Evolutionary conservation across 2,329 filamentous ascomycete genomes (phyloP).

Genomic region (Phyllosticta citrichinensis): DNA sequence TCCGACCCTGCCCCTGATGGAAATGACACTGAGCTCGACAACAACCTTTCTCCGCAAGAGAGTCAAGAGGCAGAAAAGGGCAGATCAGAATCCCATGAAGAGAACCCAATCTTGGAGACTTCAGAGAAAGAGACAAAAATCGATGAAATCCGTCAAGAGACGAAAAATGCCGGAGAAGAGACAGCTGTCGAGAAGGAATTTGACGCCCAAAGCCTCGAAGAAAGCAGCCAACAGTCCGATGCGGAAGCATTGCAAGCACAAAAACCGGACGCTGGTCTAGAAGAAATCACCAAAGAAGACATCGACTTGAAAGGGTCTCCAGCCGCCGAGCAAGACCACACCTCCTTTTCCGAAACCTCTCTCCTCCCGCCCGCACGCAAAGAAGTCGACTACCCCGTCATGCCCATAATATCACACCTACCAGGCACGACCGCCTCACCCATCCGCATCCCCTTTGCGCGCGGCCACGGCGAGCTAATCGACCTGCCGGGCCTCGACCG

Average conservation of each 20-base stretch:
- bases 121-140: background rate
- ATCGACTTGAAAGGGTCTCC: background rate
- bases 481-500: conserved; percentile 81
- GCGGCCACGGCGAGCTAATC: conserved; percentile 78
- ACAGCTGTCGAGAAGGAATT: background rate
- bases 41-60: background rate
- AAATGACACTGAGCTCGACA: conserved; percentile 2
- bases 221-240: conserved; percentile 10
- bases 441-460: conserved; percentile 83
- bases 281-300: conserved; percentile 10
- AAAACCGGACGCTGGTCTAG: conserved; percentile 15
- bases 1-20: background rate
- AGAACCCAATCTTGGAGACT: conserved; percentile 13
- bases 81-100: conserved; percentile 9
- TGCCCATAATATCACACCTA: conserved; percentile 77
- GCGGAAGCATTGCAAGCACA: background rate
- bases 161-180: too few species aligned
- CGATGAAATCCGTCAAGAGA: background rate
- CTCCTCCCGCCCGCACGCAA: conserved; percentile 68
- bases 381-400: conserved; percentile 66
- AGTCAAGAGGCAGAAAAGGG: background rate
- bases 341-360: conserved; percentile 19
- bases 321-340: background rate
- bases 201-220: background rate
- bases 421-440: conserved; percentile 93